These are phyloP conservation scores for Cladophialophora yegresii DNA, from an alignment of 2,329 filamentous ascomycete species.

Conservation along the genomic window DNA sequence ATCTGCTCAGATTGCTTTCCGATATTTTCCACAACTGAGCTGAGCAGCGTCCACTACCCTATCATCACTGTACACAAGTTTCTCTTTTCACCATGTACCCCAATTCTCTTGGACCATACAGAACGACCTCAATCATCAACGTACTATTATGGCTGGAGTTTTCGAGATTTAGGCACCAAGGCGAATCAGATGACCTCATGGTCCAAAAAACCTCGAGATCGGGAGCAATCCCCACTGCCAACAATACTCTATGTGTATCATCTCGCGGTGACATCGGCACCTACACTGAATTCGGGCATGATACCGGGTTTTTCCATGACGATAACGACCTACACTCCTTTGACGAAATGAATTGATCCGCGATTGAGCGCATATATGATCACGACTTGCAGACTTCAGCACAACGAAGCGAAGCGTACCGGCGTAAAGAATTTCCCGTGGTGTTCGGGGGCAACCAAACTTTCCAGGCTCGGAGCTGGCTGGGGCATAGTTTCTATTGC, in stretches of 20 bases:
- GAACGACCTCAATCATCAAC: conserved; percentile 7
- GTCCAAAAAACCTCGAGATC: neutral
- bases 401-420: conserved; percentile 3
- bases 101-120: conserved; percentile 11
- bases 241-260: conserved; percentile 1
- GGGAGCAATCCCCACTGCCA: conserved; percentile 16
- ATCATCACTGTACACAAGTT: conserved; percentile 22
- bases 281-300: neutral
- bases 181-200: conserved; percentile 1
- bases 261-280: conserved; percentile 5
- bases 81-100: conserved; percentile 6
- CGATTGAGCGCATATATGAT: conserved; percentile 6
- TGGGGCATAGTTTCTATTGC: neutral
- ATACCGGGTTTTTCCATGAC: conserved; percentile 5
- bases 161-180: conserved; percentile 3
- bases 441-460: neutral
- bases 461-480: neutral
- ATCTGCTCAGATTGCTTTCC: conserved; percentile 49
- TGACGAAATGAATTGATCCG: neutral
- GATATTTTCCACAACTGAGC: conserved; percentile 42
- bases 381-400: conserved; percentile 18
- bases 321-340: conserved; percentile 6
- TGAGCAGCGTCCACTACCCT: conserved; percentile 21
- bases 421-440: neutral
- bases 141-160: conserved; percentile 5